These are phyloP conservation scores for Kodamaea fungicola DNA, from an alignment of 1,139 yeast genomes.

Conservation along the genomic window DNA sequence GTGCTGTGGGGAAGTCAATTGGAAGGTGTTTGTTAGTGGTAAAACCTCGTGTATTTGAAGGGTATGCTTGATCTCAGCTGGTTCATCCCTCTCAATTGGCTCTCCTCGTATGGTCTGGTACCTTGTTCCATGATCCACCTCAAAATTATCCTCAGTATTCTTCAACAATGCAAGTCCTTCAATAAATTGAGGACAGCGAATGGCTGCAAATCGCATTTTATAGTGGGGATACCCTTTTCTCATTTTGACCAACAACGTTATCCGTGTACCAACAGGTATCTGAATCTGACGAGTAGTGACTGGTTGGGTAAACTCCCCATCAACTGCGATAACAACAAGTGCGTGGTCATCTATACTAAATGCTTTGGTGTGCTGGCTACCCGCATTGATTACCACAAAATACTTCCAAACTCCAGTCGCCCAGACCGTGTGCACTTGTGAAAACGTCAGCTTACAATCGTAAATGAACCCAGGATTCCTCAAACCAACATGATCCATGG, in stretches of 20 bases:
- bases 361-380: constrained; percentile 30
- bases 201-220: constrained; percentile 23
- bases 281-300: constrained; percentile 18
- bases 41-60: constrained; percentile 5
- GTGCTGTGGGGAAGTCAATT: constrained; percentile 16
- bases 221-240: constrained; percentile 12
- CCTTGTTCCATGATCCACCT: constrained; percentile 4
- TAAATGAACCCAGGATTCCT: constrained; percentile 26
- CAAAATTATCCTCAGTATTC: not conserved
- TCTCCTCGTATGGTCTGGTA: constrained; percentile 8
- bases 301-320: constrained; percentile 28
- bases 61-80: too few species aligned
- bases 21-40: constrained; percentile 16
- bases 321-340: constrained; percentile 29
- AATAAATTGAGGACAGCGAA: constrained; percentile 26
- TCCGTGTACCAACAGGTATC: constrained; percentile 29
- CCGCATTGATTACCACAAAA: constrained; percentile 28
- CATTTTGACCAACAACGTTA: constrained; percentile 26
- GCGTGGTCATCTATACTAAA: constrained; percentile 35
- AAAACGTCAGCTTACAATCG: constrained; percentile 16
- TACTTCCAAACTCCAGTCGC: constrained; percentile 22
- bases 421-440: constrained; percentile 17
- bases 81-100: constrained; percentile 1
- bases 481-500: constrained; percentile 15
- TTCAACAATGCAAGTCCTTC: constrained; percentile 25